phyloP scores from a whole-genome alignment of 2,329 filamentous ascomycete species.

The Sphaerulina vaccinii region DNA sequence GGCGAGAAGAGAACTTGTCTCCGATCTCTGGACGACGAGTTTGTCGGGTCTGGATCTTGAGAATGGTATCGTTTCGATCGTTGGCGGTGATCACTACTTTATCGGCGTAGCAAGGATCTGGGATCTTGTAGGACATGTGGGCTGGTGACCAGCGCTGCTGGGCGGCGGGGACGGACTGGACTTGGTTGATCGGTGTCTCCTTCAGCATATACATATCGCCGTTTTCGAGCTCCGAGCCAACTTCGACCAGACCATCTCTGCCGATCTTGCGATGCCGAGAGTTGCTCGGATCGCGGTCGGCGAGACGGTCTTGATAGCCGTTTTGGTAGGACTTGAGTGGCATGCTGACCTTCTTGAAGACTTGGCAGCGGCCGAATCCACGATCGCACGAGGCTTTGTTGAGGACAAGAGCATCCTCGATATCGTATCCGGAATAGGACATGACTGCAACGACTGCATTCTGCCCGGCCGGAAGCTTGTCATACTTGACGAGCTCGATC shows the following conservation, averaged over 20 bases:
- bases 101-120: slow-evolving; percentile 76
- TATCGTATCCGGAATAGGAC: slow-evolving; percentile 99
- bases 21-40: slow-evolving; percentile 91
- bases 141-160: slow-evolving; percentile 34
- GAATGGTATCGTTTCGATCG: slow-evolving; percentile 78
- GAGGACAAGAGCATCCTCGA: slow-evolving; percentile 93
- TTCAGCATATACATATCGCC: slow-evolving; percentile 92
- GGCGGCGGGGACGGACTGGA: slow-evolving; percentile 42
- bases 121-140: slow-evolving; percentile 61
- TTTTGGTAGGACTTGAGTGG: slow-evolving; percentile 88
- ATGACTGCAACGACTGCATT: slow-evolving; percentile 98
- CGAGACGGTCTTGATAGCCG: slow-evolving; percentile 63
- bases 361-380: slow-evolving; percentile 94
- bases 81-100: slow-evolving; percentile 93
- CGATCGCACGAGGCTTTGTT: slow-evolving; percentile 96
- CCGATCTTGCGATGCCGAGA: slow-evolving; percentile 68
- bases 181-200: slow-evolving; percentile 76
- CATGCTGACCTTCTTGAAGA: slow-evolving; percentile 91
- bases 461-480: slow-evolving; percentile 93
- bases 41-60: slow-evolving; percentile 96
- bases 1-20: slow-evolving; percentile 97
- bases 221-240: slow-evolving; percentile 73
- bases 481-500: slow-evolving; percentile 94
- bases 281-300: slow-evolving; percentile 54
- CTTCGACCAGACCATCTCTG: slow-evolving; percentile 81